Evolutionary conservation across 176 grass and related monocot genomes (phyloP).

Genomic region (Eremochloa ophiuroides): DNA sequence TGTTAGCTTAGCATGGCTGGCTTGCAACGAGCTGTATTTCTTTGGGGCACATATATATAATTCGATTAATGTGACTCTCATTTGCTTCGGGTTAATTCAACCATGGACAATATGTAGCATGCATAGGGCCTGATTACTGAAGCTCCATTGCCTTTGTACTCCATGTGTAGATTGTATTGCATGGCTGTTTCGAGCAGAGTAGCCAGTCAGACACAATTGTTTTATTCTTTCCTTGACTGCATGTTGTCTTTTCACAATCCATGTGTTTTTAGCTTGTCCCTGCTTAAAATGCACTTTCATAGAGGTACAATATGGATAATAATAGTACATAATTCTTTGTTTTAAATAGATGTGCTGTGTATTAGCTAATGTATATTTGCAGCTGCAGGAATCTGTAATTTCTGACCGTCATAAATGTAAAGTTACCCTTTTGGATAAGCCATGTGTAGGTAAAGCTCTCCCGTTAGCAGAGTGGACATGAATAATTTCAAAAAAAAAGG

Average conservation of each 20-base stretch:
- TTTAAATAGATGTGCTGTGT: neutral
- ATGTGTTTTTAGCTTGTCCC: neutral
- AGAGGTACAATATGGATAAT: neutral
- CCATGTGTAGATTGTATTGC: neutral
- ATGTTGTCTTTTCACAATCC: neutral
- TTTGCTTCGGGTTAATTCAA: neutral
- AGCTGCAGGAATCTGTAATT: neutral
- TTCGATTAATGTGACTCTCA: neutral
- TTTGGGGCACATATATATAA: neutral
- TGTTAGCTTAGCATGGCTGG: neutral
- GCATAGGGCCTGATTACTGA: neutral
- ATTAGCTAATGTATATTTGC: too few species aligned
- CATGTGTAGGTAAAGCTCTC: neutral
- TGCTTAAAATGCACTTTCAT: neutral
- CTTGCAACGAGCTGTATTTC: neutral
- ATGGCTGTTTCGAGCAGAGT: neutral
- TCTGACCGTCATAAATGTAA: neutral
- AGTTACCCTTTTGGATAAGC: neutral
- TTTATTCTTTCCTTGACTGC: neutral
- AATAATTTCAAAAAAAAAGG: neutral
- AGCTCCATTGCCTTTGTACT: neutral
- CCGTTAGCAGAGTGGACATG: neutral
- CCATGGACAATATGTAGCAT: neutral
- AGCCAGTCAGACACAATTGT: neutral
- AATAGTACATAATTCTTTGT: neutral